These are phyloP conservation scores for Rosa rugosa DNA, from an alignment of 306 rosid genomes.

Conservation along the genomic window DNA sequence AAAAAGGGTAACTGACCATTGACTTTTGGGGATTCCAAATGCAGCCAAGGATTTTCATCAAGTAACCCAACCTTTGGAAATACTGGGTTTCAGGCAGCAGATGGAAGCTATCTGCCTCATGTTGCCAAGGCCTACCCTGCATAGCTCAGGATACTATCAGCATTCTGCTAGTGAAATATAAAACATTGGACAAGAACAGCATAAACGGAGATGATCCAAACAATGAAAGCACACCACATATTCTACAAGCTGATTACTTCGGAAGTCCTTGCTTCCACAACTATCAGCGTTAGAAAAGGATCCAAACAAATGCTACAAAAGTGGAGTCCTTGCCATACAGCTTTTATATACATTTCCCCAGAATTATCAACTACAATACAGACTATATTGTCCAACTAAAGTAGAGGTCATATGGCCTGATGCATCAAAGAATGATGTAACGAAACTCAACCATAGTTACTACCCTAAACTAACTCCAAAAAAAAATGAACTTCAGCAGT, in stretches of 20 bases:
- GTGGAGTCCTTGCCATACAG: neutral
- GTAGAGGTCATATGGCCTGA: neutral
- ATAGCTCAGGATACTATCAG: neutral
- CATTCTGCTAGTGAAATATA: neutral
- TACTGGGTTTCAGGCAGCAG: neutral
- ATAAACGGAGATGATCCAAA: neutral
- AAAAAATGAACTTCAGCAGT: constrained; percentile 13
- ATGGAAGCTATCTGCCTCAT: neutral
- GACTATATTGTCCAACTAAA: neutral
- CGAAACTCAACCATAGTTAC: neutral
- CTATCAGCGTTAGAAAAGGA: neutral
- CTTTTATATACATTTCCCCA: neutral
- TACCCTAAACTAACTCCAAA: neutral
- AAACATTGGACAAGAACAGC: neutral
- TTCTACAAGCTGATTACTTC: neutral
- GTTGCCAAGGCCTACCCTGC: neutral
- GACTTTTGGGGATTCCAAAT: neutral
- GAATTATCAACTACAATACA: neutral
- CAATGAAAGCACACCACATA: neutral
- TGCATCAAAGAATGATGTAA: neutral
- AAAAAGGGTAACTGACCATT: neutral
- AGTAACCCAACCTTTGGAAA: too few species aligned
- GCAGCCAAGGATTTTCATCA: neutral
- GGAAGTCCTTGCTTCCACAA: neutral
- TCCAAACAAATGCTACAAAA: neutral